Percentiles rank a stretch among this genome's conserved stretches.
These are phyloP conservation scores for Plasmodium relictum DNA, from an alignment of 169 alveolate genomes.

Conservation along the genomic window DNA sequence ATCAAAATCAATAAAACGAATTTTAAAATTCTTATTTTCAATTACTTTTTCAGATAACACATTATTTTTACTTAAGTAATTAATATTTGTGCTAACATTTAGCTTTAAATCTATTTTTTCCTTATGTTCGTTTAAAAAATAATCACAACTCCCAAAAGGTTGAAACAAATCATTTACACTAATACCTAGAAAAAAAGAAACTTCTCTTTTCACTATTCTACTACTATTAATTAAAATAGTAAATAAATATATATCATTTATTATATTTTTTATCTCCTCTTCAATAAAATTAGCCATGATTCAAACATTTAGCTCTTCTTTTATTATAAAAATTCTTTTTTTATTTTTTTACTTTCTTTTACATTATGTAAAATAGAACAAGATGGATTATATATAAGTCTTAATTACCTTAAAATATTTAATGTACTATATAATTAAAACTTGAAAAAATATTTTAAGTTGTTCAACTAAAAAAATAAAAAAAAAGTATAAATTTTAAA, in stretches of 20 bases:
- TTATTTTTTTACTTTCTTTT: too few species aligned
- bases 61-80: conserved; percentile 52
- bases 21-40: conserved; percentile 20
- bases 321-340: too few species aligned
- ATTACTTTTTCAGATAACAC: conserved; percentile 23
- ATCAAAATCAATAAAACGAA: conserved; percentile 30
- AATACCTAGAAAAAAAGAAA: conserved; percentile 25
- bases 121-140: conserved; percentile 16
- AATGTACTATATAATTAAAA: too few species aligned
- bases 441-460: too few species aligned
- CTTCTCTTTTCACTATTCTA: conserved; percentile 42
- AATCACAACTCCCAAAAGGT: conserved; percentile 29
- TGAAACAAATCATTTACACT: conserved; percentile 47
- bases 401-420: too few species aligned
- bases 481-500: too few species aligned
- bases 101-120: conserved; percentile 35
- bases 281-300: conserved; percentile 41
- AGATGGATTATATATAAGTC: too few species aligned
- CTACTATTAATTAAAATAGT: conserved; percentile 57
- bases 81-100: conserved; percentile 22
- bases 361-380: too few species aligned
- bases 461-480: too few species aligned
- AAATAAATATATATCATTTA: conserved; percentile 35
- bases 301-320: background rate
- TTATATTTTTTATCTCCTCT: conserved; percentile 34